These are phyloP conservation scores for Monosporozyma unispora DNA, from an alignment of 805 yeast species.

Conservation along the genomic window DNA sequence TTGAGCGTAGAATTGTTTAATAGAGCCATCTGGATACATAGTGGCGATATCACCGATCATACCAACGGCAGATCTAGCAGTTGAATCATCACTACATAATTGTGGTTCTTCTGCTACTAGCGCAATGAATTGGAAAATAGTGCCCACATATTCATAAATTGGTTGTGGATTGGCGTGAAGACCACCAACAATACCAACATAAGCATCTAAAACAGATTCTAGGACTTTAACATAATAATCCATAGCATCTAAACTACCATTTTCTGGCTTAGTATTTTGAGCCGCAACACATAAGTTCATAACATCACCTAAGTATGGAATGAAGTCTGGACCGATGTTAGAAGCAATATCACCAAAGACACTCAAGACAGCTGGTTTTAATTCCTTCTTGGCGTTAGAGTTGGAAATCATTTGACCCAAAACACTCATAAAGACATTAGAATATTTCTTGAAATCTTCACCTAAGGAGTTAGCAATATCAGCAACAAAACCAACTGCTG, in stretches of 20 bases:
- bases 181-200: slow-evolving; percentile 94
- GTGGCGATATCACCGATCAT: slow-evolving; percentile 87
- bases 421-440: slow-evolving; percentile 73
- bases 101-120: slow-evolving; percentile 50
- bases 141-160: slow-evolving; percentile 54
- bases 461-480: slow-evolving; percentile 90
- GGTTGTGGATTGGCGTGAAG: slow-evolving; percentile 58
- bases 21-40: slow-evolving; percentile 71
- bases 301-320: slow-evolving; percentile 68
- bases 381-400: slow-evolving; percentile 61
- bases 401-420: slow-evolving; percentile 66
- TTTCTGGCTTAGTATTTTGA: slow-evolving; percentile 53
- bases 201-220: slow-evolving; percentile 90
- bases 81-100: slow-evolving; percentile 54
- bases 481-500: slow-evolving; percentile 92
- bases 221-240: slow-evolving; percentile 66
- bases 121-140: slow-evolving; percentile 63
- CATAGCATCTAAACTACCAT: slow-evolving; percentile 59
- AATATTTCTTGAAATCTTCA: slow-evolving; percentile 58
- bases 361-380: slow-evolving; percentile 80
- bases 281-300: slow-evolving; percentile 70
- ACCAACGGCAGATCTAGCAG: slow-evolving; percentile 80
- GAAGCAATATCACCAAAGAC: slow-evolving; percentile 96
- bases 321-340: slow-evolving; percentile 68
- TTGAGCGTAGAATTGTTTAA: slow-evolving; percentile 55